Conservation (phyloP, 257 asterid genomes). For the Solanum lignicaule region DNA sequence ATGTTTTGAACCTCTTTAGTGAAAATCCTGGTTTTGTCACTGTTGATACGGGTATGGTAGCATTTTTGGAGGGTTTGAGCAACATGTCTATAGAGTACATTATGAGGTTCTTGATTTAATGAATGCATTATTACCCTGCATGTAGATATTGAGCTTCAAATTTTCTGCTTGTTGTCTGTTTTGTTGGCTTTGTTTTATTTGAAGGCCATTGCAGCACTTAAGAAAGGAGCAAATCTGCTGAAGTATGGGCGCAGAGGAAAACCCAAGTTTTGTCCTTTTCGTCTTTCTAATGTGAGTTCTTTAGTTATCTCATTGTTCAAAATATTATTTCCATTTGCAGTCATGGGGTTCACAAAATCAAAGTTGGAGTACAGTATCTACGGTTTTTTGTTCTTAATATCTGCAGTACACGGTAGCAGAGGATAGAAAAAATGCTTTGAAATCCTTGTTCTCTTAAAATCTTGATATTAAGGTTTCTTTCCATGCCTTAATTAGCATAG, state of each 20-base stretch:
- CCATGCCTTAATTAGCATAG: not conserved
- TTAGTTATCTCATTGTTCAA: not conserved
- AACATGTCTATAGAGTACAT: not conserved
- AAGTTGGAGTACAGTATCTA: not conserved
- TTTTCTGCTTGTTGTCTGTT: constrained; percentile 1
- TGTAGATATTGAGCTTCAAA: not conserved
- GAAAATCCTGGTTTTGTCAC: not conserved
- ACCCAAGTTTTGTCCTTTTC: constrained; percentile 94
- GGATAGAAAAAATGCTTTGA: not conserved
- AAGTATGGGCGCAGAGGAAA: constrained; percentile 93
- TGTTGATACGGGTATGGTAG: not conserved
- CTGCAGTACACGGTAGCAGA: not conserved
- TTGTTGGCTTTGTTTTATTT: constrained; percentile 7
- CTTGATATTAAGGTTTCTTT: not conserved
- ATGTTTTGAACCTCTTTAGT: not conserved
- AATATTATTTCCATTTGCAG: not conserved
- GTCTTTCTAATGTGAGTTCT: constrained; percentile 66
- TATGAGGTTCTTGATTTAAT: not conserved
- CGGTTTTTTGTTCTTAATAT: not conserved
- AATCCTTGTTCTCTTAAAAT: not conserved
- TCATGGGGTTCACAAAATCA: not conserved
- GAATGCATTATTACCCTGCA: not conserved
- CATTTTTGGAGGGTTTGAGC: not conserved
- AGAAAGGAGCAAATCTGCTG: constrained; percentile 84
- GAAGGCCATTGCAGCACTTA: constrained; percentile 81